Evolutionary conservation across 1,284 basidiomycete species (phyloP), one percentile per base, ranked within the genome.

Genomic region (Tetrapyrgos nigripes): DNA sequence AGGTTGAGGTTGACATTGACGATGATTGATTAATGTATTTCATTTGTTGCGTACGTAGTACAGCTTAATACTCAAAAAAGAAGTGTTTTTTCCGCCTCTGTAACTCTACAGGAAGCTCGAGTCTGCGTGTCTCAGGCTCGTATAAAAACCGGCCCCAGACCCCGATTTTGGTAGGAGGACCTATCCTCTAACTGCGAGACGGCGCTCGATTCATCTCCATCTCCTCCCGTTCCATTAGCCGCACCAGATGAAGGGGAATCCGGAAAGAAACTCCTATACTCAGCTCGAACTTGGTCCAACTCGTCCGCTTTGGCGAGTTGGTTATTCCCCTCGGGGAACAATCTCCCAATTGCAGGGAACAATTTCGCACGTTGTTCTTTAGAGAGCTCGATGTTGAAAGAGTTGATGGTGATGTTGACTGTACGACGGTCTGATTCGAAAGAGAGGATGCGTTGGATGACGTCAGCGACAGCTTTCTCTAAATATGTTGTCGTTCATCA

Each of bases 321-420:
- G 69, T 97, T 97, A 80, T 98, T 98, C 51, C 97, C 97, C 64
- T 92, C 96, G 1, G 97, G 97, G 81, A 91, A 99, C n/a, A n/a
- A n/a, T n/a, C n/a, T n/a, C n/a, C n/a, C n/a, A n/a, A n/a, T n/a
- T n/a, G n/a, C n/a, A n/a, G n/a, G n/a, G n/a, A n/a, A n/a, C 50
- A 99, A 84, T 58, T 91, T 89, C n/a, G 96, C 95, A 33, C 97
- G 92, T 69, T 96, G 91, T 71, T 99, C 97, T 75, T 99, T 99
- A 45, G 91, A 84, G 58, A 99, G 85, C 69, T 94, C 93, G 10
- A 97, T 98, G 64, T 92, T 92, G 74, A 99, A 97, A 24, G 97
- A 98, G 83, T 99, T 99, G 83, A 99, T 94, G 33, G 97, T 98
- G 76, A 99, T 98, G 80, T 99, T 99, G 75, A 99, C 91, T 2